These are phyloP conservation scores for Cutaneotrichosporon sp. DNA, from an alignment of 1,284 basidiomycete species.

Conservation along the genomic window DNA sequence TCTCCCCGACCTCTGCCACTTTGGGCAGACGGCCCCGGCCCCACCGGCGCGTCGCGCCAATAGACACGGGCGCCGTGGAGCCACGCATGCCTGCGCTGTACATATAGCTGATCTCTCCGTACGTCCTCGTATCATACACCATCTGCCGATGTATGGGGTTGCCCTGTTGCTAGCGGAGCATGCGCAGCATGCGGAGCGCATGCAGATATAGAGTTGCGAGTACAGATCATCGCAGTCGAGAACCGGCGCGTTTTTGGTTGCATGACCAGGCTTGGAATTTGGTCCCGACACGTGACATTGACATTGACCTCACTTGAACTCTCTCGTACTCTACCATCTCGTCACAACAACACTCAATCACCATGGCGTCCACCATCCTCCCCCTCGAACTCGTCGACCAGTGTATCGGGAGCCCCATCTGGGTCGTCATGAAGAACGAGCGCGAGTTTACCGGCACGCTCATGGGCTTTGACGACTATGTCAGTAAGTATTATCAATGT, in stretches of 20 bases:
- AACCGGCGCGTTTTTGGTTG: no score
- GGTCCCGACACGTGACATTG: not conserved
- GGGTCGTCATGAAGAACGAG: slow-evolving; percentile 96
- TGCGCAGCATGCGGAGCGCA: not conserved
- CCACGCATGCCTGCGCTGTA: slow-evolving; percentile 3
- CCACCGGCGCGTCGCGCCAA: not conserved
- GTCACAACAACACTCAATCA: slow-evolving; percentile 1
- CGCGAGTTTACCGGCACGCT: slow-evolving; percentile 95
- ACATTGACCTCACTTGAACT: not conserved
- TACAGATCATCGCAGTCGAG: not conserved
- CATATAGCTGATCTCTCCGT: slow-evolving; percentile 1
- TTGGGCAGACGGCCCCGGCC: not conserved
- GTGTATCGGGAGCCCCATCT: slow-evolving; percentile 90
- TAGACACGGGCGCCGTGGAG: not conserved
- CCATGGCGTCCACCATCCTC: slow-evolving; percentile 67
- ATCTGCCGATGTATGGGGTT: slow-evolving; percentile 5
- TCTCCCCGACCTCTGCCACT: not conserved
- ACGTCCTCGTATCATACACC: slow-evolving; percentile 5
- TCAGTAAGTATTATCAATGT: slow-evolving; percentile 88
- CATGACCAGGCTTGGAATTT: not conserved
- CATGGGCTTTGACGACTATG: slow-evolving; percentile 97
- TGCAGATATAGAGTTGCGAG: not conserved
- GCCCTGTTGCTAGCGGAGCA: slow-evolving; percentile 7
- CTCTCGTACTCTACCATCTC: not conserved
- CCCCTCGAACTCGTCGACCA: slow-evolving; percentile 80